Evolutionary conservation across 495 filamentous ascomycete species (phyloP).

Genomic region (Neurospora africana): DNA sequence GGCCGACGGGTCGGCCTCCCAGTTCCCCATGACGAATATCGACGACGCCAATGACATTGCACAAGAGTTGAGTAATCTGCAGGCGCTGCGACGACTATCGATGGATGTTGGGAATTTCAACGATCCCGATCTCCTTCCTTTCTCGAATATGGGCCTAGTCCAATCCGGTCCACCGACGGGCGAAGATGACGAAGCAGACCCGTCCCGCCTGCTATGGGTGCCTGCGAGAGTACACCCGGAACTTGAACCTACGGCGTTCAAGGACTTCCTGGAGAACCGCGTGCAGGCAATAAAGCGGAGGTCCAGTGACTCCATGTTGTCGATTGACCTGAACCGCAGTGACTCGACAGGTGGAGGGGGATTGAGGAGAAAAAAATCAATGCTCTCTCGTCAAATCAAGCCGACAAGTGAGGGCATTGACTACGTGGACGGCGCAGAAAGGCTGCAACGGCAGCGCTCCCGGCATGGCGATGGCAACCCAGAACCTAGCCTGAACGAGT

Average conservation of each 20-base stretch:
- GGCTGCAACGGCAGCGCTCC: constrained; percentile 67
- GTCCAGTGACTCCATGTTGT: constrained; percentile 63
- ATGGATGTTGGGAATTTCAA: constrained; percentile 91
- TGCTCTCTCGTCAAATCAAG: constrained; percentile 88
- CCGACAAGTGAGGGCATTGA: constrained; percentile 50
- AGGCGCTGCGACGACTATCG: constrained; percentile 91
- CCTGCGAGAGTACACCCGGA: constrained; percentile 90
- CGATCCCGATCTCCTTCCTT: constrained; percentile 88
- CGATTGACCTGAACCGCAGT: constrained; percentile 50
- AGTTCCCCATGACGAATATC: constrained; percentile 82
- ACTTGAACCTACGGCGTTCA: constrained; percentile 91
- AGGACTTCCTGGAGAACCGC: constrained; percentile 87
- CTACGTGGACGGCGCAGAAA: constrained; percentile 82
- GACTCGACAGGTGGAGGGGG: constrained; percentile 41
- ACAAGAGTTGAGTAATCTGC: constrained; percentile 89
- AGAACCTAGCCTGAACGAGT: constrained; percentile 56
- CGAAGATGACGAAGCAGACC: constrained; percentile 75
- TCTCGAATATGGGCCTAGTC: constrained; percentile 48
- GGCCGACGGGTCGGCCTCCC: constrained; percentile 57
- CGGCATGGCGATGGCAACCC: constrained; percentile 37
- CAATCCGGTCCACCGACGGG: constrained; percentile 66
- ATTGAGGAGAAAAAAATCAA: constrained; percentile 82
- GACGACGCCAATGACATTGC: constrained; percentile 88
- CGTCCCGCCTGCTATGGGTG: constrained; percentile 88
- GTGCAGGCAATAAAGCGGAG: constrained; percentile 78